These are phyloP conservation scores for Protomyces inundatus DNA, from an alignment of 1,139 yeast genomes.

Conservation along the genomic window DNA sequence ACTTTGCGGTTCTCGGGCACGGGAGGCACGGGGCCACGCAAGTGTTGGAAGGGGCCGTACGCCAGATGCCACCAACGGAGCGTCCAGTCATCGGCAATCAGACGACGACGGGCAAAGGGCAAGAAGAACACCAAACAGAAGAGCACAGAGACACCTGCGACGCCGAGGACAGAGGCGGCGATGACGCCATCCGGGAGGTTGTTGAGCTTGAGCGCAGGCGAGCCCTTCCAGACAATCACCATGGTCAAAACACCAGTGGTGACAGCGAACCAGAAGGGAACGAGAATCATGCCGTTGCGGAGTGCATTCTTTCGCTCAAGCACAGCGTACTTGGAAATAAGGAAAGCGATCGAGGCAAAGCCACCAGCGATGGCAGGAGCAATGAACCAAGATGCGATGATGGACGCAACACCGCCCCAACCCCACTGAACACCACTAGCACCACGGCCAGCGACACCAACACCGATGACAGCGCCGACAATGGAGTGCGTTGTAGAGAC, in stretches of 20 bases:
- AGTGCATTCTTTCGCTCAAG: conserved; percentile 55
- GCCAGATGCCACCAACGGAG: conserved; percentile 54
- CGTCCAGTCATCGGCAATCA: conserved; percentile 63
- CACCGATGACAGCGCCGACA: conserved; percentile 70
- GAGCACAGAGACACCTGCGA: conserved; percentile 52
- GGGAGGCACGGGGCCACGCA: conserved; percentile 50
- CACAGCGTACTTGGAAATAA: conserved; percentile 55
- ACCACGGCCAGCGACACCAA: conserved; percentile 66
- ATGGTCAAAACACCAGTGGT: conserved; percentile 60
- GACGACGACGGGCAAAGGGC: conserved; percentile 60
- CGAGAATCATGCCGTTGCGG: conserved; percentile 52
- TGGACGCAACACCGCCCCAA: conserved; percentile 68
- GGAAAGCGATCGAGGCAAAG: conserved; percentile 55
- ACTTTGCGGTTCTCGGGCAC: neutral
- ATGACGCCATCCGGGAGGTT: conserved; percentile 50
- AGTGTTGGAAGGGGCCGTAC: conserved; percentile 53
- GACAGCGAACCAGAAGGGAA: conserved; percentile 57
- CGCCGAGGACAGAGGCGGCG: conserved; percentile 56
- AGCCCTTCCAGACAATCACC: conserved; percentile 63
- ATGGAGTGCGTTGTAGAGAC: conserved; percentile 79
- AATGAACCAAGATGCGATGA: conserved; percentile 74
- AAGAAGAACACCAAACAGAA: conserved; percentile 43
- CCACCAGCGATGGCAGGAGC: conserved; percentile 69
- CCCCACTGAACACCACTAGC: conserved; percentile 62
- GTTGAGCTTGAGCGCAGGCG: conserved; percentile 57